Base-by-base conservation (phyloP, 306 rosid genomes). In the Luffa acutangula region DNA sequence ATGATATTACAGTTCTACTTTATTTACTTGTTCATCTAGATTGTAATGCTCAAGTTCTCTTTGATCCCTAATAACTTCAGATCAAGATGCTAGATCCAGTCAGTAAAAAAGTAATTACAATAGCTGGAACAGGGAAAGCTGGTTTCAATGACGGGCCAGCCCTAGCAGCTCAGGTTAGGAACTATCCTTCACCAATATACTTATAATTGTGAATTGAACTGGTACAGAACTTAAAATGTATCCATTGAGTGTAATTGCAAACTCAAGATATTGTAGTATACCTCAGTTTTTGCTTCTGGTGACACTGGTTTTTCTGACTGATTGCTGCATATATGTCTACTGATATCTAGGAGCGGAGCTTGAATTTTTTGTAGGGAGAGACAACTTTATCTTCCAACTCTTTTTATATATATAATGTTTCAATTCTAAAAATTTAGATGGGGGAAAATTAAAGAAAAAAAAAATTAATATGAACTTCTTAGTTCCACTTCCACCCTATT, bases 81-180 rank as follows among this genome's bases (percentile, higher is more conserved):
- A 89, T 94, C 82, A 94, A 92, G 89, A 91, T 82, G 88, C 88
- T 92, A 76, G 97, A 92, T 84, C 93, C 97, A 37, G 80, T 86
- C 76, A 86, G 90, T 85, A 89, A 87, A 88, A 86, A 85, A 82
- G 98, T 94, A 80, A 87, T 80, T 84, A 94, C 97, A 75, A 58
- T 94, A 82, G 93, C 93, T 37, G 97, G 97, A 70, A 92, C 89
- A 33, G 97, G 97, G 60, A 94, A 88, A 90, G 95, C 97, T 80
- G 97, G 93, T 85, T 91, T 92, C 82, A 86, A 86, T 85, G 97
- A 91, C 73, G 97, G 98, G 82, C 77, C 72, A 45, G 90, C 93
- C 64, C 69, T 85, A 77, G 79, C 81, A 84, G 91, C 95, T 62
- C 98, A 94, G 97, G 97, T 94, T 83, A 72, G 82, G 17, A 42